phyloP scores from a whole-genome alignment of 1,284 basidiomycete species.

The Cutaneotrichosporon spelunceum region DNA sequence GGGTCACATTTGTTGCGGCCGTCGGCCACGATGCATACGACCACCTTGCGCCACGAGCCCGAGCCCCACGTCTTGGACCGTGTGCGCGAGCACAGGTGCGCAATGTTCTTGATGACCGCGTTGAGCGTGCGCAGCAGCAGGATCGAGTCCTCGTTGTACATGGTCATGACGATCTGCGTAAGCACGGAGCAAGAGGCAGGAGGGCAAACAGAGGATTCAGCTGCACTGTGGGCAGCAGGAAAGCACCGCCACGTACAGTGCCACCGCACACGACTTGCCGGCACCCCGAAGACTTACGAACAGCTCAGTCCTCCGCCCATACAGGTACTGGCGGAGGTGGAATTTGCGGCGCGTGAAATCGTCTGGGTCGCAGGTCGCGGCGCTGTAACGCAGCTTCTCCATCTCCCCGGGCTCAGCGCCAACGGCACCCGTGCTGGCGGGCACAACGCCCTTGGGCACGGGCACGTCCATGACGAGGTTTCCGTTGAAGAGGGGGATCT shows the following conservation, averaged over 20 bases:
- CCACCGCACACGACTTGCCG: not conserved
- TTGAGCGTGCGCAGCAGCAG: conserved; percentile 84
- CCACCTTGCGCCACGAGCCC: conserved; percentile 91
- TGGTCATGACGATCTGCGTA: conserved; percentile 76
- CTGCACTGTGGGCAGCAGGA: not conserved
- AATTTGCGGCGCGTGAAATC: conserved; percentile 61
- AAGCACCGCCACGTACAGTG: not conserved
- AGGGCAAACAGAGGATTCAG: not conserved
- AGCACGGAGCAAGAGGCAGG: not conserved
- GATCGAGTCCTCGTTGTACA: conserved; percentile 91
- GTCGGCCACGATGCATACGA: conserved; percentile 88
- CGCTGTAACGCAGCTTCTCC: conserved; percentile 67
- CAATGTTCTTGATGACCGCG: conserved; percentile 85
- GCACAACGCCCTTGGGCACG: conserved; percentile 60
- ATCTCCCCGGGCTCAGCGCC: conserved; percentile 68
- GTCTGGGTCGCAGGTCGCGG: conserved; percentile 56
- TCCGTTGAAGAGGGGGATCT: conserved; percentile 75
- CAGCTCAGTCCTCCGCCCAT: conserved; percentile 80
- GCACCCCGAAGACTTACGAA: conserved; percentile 55
- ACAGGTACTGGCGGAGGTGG: conserved; percentile 77
- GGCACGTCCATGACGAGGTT: conserved; percentile 78
- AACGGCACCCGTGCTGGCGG: conserved; percentile 53
- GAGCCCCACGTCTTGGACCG: conserved; percentile 90
- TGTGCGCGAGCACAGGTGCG: conserved; percentile 73
- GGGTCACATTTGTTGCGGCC: conserved; percentile 88